phyloP scores from a whole-genome alignment of 306 rosid genomes.

The Senna siamea region DNA sequence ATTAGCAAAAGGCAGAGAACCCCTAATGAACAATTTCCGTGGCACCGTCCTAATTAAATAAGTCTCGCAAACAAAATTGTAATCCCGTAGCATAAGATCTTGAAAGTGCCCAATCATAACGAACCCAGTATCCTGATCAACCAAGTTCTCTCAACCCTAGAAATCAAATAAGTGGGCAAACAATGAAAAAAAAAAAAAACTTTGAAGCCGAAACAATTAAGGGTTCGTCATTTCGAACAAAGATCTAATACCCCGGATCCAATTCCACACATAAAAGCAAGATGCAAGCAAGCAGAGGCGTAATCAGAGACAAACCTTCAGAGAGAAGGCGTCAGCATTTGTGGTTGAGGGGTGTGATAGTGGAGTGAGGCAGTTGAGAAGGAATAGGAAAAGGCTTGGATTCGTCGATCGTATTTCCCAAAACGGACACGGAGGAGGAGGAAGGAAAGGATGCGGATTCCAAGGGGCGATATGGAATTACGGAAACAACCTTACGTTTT shows the following conservation, averaged over 20 bases:
- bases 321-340: constrained; percentile 35
- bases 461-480: constrained; percentile 29
- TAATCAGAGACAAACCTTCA: constrained; percentile 32
- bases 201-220: no score
- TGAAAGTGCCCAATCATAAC: constrained; percentile 26
- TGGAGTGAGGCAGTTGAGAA: constrained; percentile 17
- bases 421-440: not conserved
- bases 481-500: not conserved
- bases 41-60: no score
- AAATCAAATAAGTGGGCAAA: constrained; percentile 23
- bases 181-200: not conserved
- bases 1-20: constrained; percentile 22
- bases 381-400: constrained; percentile 10
- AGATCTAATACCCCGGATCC: constrained; percentile 41
- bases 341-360: constrained; percentile 30
- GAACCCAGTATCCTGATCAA: constrained; percentile 37
- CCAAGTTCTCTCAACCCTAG: constrained; percentile 30
- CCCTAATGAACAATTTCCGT: not conserved
- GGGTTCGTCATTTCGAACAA: constrained; percentile 25
- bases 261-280: constrained; percentile 6
- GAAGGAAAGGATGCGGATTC: constrained; percentile 23
- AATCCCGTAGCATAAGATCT: constrained; percentile 36
- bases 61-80: not conserved
- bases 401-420: not conserved
- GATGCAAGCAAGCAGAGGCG: not conserved